Evolutionary conservation across 2,329 filamentous ascomycete genomes (phyloP).

Genomic region (Scortechinia acanthostroma): DNA sequence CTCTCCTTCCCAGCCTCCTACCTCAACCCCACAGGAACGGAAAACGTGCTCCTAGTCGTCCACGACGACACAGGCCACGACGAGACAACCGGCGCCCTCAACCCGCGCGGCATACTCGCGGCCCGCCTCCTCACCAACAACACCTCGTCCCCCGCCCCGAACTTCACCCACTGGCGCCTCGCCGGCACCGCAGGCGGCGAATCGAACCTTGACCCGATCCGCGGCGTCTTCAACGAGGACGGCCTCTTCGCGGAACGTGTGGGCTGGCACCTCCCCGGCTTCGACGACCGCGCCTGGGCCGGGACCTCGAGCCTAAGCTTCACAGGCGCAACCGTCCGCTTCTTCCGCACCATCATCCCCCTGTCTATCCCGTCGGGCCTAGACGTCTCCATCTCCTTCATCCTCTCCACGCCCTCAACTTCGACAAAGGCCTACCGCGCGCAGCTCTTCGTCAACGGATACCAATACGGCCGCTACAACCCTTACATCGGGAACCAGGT

Average conservation of each 20-base stretch:
- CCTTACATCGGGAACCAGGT: not conserved
- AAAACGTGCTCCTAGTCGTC: constrained; percentile 43
- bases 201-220: constrained; percentile 40
- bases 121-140: constrained; percentile 34
- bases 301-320: constrained; percentile 28
- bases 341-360: constrained; percentile 43
- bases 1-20: constrained; percentile 42
- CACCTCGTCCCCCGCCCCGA: no score
- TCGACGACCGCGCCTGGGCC: constrained; percentile 36
- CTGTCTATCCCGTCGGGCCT: constrained; percentile 39
- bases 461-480: not conserved
- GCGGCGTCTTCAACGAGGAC: constrained; percentile 48
- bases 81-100: constrained; percentile 34
- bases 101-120: constrained; percentile 41
- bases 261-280: constrained; percentile 50
- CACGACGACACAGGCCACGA: constrained; percentile 56
- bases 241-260: constrained; percentile 48
- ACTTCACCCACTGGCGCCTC: constrained; percentile 47
- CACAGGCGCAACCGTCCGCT: constrained; percentile 38
- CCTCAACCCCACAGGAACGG: constrained; percentile 21
- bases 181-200: constrained; percentile 47
- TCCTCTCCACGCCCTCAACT: constrained; percentile 35
- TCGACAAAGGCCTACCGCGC: not conserved
- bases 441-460: not conserved
- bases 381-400: constrained; percentile 48